Conservation (phyloP, 108 stramenopile species). For the Parietichytrium sp. region DNA sequence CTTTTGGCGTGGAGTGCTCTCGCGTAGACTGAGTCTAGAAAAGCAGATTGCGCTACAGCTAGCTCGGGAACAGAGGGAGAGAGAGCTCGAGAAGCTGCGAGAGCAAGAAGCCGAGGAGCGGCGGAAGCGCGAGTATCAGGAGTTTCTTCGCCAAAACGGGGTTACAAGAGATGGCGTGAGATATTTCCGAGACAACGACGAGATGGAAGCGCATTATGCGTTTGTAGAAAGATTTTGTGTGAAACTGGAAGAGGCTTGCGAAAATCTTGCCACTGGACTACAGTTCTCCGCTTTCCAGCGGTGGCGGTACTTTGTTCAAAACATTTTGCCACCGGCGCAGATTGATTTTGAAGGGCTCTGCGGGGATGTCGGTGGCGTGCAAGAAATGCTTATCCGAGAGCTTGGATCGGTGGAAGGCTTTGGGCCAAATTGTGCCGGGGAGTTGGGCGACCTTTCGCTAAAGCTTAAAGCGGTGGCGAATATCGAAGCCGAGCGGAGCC, state of each 20-base stretch:
- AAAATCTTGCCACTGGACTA: not conserved
- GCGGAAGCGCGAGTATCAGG: not conserved
- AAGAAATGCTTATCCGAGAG: not conserved
- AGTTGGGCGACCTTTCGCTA: not conserved
- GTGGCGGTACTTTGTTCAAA: not conserved
- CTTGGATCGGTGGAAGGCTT: not conserved
- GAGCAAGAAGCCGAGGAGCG: not conserved
- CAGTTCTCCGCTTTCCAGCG: not conserved
- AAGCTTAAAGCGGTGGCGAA: not conserved
- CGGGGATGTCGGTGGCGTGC: not conserved
- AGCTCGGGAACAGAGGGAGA: not conserved
- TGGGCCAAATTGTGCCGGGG: not conserved
- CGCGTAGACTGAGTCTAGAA: not conserved
- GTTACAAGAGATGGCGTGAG: conserved; percentile 9
- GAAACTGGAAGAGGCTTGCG: not conserved
- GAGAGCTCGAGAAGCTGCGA: not conserved
- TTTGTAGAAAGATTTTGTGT: not conserved
- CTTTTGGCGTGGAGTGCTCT: conserved; percentile 13
- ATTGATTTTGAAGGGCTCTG: conserved; percentile 24
- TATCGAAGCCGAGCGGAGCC: not conserved
- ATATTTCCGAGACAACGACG: not conserved
- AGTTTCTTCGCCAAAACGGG: conserved; percentile 8
- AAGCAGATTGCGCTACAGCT: not conserved
- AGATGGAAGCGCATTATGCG: not conserved
- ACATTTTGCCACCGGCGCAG: not conserved